Evolutionary conservation across 2,329 filamentous ascomycete species (phyloP), one percentile per base, ranked within the genome.

Genomic region (Penicillium sp.): DNA sequence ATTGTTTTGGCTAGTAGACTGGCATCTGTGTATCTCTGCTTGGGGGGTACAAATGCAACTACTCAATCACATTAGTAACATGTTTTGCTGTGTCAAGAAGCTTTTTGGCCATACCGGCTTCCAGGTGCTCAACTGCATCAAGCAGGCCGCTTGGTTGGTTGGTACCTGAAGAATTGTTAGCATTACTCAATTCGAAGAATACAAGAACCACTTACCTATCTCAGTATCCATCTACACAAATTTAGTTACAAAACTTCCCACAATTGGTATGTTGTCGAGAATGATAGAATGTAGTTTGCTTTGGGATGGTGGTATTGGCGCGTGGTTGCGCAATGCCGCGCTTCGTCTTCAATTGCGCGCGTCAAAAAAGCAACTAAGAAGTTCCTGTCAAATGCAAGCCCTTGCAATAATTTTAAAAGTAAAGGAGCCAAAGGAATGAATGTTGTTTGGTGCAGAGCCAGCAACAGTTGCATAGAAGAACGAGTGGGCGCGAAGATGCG

Each of bases 1-100:
- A 89, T 74, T 24, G 71, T 77, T 64, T 87, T 81, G 43, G 88
- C 76, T 15, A 80, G 73, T 19, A 79, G 74, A 57, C 84, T 82
- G 54, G 88, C 77, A 61, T 77, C 80, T 40, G 75, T 73, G 29
- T 72, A 70, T 40, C 87, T 80, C 57, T 84, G 79, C 64, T 87
- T 89, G 52, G 83, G 75, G 0, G 85, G 79, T 12, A 72, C 56
- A 51, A 59, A 61, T 15, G 69, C 68, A 52, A 70, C 70, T 72
- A 26, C 1, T 21, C 7, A 2, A 17, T 21, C 19, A 3, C 31
- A 44, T 46, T 54, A 45, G 34, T 34, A 43, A 9, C n/a, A 17
- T 29, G 17, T 24, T 15, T 19, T 17, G 26, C 17, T 13, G 3
- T 43, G 17, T 32, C 10, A 21, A 15, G 12, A 15, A 22, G 21